Evolutionary conservation across 1,284 basidiomycete species (phyloP).

Genomic region (Sanghuangporus weigelae): DNA sequence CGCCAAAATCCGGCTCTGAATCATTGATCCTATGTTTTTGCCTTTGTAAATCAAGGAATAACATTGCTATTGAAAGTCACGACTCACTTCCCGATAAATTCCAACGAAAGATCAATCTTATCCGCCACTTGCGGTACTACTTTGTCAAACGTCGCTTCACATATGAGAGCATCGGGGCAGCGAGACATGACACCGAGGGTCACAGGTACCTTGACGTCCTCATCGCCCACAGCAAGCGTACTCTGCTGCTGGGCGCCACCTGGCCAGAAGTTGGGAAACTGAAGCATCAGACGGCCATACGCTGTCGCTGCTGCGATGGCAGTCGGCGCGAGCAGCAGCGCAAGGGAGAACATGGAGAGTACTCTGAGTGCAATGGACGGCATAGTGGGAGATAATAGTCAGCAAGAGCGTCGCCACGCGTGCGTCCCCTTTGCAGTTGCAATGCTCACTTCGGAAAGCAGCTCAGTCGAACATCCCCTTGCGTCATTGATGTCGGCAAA

Average conservation of each 20-base stretch:
- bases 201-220: conserved; percentile 31
- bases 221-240: background rate
- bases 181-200: conserved; percentile 72
- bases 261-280: conserved; percentile 6
- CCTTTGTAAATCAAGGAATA: background rate
- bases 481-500: conserved; percentile 9
- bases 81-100: conserved; percentile 73
- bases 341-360: conserved; percentile 9
- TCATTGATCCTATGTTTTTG: conserved; percentile 49
- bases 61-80: background rate
- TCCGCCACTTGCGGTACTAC: conserved; percentile 58
- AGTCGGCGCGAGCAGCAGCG: background rate
- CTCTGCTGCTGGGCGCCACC: background rate
- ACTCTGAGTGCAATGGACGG: background rate
- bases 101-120: conserved; percentile 66
- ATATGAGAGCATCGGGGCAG: conserved; percentile 73
- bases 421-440: background rate
- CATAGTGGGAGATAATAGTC: conserved; percentile 2
- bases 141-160: conserved; percentile 72
- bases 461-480: conserved; percentile 3
- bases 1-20: conserved; percentile 62
- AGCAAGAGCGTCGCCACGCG: background rate
- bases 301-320: conserved; percentile 3
- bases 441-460: background rate
- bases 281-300: conserved; percentile 15